Conservation (phyloP, 257 asterid genomes). For the Solanum rostratum region DNA sequence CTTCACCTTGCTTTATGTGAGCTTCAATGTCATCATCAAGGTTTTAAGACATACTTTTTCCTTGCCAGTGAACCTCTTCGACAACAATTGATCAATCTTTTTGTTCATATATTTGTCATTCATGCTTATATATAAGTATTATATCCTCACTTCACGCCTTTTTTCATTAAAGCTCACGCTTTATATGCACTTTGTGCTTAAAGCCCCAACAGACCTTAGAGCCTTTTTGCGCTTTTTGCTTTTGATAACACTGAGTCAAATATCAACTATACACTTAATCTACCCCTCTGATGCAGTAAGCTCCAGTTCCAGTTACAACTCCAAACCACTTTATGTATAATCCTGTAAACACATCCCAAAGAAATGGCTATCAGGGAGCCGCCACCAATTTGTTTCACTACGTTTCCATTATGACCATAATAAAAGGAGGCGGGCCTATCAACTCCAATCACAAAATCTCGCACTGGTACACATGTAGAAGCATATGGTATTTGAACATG, state of each 20-base stretch:
- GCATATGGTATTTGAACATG: background rate
- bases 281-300: background rate
- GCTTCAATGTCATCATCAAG: too few species aligned
- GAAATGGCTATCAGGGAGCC: background rate
- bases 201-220: too few species aligned
- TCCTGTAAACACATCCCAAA: background rate
- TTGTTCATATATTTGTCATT: too few species aligned
- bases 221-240: too few species aligned
- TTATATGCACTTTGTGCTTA: too few species aligned
- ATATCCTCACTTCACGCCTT: too few species aligned
- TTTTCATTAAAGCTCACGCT: too few species aligned
- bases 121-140: too few species aligned
- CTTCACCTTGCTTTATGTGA: too few species aligned
- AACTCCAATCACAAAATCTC: background rate
- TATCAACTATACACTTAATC: background rate
- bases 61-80: too few species aligned
- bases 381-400: background rate
- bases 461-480: background rate
- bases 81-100: too few species aligned
- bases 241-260: background rate
- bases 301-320: background rate
- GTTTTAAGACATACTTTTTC: too few species aligned
- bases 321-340: background rate
- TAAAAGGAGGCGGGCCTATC: background rate
- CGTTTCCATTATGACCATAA: background rate